Percentiles rank a stretch among this genome's conserved stretches.
Conservation (phyloP, 1,139 yeast species). For the Blastobotrys serpentis region DNA sequence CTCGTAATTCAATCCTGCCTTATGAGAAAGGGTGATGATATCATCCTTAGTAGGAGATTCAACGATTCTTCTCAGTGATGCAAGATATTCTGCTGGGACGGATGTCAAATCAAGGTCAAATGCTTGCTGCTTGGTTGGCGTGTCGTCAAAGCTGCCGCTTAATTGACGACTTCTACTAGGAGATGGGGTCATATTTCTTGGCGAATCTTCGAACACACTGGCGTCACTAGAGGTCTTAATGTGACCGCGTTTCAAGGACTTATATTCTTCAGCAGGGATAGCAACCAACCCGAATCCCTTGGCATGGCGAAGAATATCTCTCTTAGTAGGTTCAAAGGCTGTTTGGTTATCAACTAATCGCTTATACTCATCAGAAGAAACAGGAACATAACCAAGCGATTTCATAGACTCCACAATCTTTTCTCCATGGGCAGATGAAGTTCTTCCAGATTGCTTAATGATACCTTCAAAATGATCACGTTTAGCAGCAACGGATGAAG, state of each 20-base stretch:
- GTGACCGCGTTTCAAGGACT: slow-evolving; percentile 28
- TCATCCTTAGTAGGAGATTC: slow-evolving; percentile 39
- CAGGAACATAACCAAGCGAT: slow-evolving; percentile 39
- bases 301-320: slow-evolving; percentile 41
- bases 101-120: slow-evolving; percentile 33
- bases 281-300: slow-evolving; percentile 43
- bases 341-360: slow-evolving; percentile 37
- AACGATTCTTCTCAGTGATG: slow-evolving; percentile 35
- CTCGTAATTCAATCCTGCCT: slow-evolving; percentile 29
- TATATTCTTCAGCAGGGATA: slow-evolving; percentile 40
- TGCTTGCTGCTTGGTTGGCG: slow-evolving; percentile 1
- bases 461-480: slow-evolving; percentile 39
- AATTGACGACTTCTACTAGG: slow-evolving; percentile 6
- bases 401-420: slow-evolving; percentile 36
- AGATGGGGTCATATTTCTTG: slow-evolving; percentile 9
- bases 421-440: slow-evolving; percentile 29
- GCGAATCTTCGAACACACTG: slow-evolving; percentile 21
- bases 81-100: slow-evolving; percentile 38
- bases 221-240: slow-evolving; percentile 22
- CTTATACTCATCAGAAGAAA: slow-evolving; percentile 40
- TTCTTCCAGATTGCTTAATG: slow-evolving; percentile 27
- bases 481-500: slow-evolving; percentile 37
- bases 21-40: slow-evolving; percentile 32
- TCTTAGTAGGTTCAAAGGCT: slow-evolving; percentile 39
- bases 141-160: background rate